A percentile compares a stretch with the other conserved stretches of the same genome.
phyloP scores from a whole-genome alignment of 345 rosid species.

The Eucalyptus pauciflora region DNA sequence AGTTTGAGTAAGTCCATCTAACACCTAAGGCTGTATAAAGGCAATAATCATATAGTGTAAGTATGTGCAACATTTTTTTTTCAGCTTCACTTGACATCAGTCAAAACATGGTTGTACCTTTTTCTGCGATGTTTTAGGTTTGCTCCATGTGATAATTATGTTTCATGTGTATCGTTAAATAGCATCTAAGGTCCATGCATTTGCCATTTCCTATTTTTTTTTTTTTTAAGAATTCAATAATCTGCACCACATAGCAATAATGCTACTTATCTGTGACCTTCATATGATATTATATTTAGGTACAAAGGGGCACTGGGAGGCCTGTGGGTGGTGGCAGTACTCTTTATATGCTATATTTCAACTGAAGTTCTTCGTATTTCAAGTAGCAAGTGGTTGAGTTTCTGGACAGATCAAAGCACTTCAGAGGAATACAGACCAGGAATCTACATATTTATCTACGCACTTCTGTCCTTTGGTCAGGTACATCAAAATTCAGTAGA shows the following conservation, averaged over 20 bases:
- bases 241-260: background rate
- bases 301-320: constrained; percentile 89
- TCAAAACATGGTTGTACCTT: background rate
- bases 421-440: constrained; percentile 41
- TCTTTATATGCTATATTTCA: constrained; percentile 54
- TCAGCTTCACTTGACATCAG: background rate
- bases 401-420: constrained; percentile 78
- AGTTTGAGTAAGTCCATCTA: background rate
- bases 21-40: background rate
- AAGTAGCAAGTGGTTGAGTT: constrained; percentile 89
- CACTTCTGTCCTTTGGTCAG: constrained; percentile 74
- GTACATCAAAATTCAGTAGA: constrained; percentile 16
- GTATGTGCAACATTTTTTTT: background rate
- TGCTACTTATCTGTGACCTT: background rate
- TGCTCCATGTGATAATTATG: background rate
- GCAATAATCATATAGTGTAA: background rate
- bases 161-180: background rate
- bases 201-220: background rate
- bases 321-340: constrained; percentile 67
- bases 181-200: background rate
- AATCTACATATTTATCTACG: constrained; percentile 53
- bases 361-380: constrained; percentile 84
- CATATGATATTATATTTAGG: constrained; percentile 19
- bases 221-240: background rate
- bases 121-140: background rate